Conservation (phyloP, 2,329 filamentous ascomycete genomes). For the Ceratocystis cubensis region DNA sequence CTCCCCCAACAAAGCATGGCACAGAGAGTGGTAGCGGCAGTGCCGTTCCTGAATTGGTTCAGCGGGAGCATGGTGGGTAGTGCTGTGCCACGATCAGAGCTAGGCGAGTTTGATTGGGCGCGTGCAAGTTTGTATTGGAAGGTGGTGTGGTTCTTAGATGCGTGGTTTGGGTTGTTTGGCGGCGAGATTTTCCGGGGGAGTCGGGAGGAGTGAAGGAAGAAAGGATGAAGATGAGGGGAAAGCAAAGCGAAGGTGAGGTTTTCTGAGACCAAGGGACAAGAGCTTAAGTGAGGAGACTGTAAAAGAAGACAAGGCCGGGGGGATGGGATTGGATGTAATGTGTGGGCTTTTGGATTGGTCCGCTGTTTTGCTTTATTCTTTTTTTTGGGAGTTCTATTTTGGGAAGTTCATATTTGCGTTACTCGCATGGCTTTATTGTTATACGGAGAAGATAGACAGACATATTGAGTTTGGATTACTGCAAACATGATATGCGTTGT, state of each 20-base stretch:
- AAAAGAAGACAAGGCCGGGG: not conserved
- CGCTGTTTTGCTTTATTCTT: not conserved
- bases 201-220: constrained; percentile 40
- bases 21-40: constrained; percentile 50
- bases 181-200: constrained; percentile 45
- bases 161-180: constrained; percentile 45
- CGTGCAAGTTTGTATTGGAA: constrained; percentile 55
- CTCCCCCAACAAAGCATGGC: constrained; percentile 54
- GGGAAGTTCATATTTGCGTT: not conserved
- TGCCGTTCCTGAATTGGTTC: constrained; percentile 62
- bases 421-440: not conserved
- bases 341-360: not conserved
- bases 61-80: constrained; percentile 61
- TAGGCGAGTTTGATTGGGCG: constrained; percentile 66
- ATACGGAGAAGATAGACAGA: not conserved
- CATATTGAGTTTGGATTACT: not conserved
- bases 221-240: not conserved
- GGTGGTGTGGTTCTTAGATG: constrained; percentile 51
- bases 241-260: not conserved
- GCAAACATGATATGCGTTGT: not conserved
- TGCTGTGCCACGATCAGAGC: constrained; percentile 58
- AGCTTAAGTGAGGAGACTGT: not conserved
- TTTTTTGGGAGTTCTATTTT: constrained; percentile 4
- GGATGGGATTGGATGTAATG: no score
- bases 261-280: no score